Base-by-base conservation (phyloP, 2,329 filamentous ascomycete species). In the Colletotrichum sp. region DNA sequence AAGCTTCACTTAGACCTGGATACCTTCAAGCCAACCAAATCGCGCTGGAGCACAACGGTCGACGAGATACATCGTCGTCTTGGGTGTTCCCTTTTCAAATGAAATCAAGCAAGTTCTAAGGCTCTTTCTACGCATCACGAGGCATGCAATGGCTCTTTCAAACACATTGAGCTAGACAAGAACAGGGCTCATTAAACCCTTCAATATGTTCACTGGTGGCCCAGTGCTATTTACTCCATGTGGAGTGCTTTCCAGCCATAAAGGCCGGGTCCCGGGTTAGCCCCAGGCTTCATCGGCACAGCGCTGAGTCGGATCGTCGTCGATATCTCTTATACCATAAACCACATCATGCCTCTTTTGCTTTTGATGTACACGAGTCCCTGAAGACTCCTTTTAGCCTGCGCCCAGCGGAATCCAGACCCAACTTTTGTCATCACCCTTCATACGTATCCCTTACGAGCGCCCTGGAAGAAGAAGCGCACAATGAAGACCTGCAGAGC, bases 401-500 rank as follows among this genome's bases (percentile, higher is more conserved):
- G 60, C 74, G 71, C 66, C 66, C 28, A 63, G 65, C 39, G 67
- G 75, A 61, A 68, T 71, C 30, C 66, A 76, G 66, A 75, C 68
- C 44, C 55, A 71, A 63, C 12, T 71, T 71, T 76, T 55, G 19
- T 30, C 12, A 25, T 59, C 19, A 64, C 75, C 73, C 68, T 86
- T 91, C 84, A 93, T 86, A 94, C 92, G 82, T 94, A 94, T 77
- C 92, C 92, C 86, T 94, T 94, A 80, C 92, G 88, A 68, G 92
- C 92, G 72, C 92, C 92, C 90, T 93, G 96, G 92, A 99, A 99
- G 89, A 99, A 99, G 93, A 98, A 98, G 79, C 95, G 90, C 81
- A 99, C 97, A 80, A 99, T 93, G 85, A 98, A 98, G 67, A 99
- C 97, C 88, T 99, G 98, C 83, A 99, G 87, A 63, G 92, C 96